Evolutionary conservation across 306 rosid genomes (phyloP), one percentile per base, ranked within the genome.

Genomic region (Acacia melanoxylon): DNA sequence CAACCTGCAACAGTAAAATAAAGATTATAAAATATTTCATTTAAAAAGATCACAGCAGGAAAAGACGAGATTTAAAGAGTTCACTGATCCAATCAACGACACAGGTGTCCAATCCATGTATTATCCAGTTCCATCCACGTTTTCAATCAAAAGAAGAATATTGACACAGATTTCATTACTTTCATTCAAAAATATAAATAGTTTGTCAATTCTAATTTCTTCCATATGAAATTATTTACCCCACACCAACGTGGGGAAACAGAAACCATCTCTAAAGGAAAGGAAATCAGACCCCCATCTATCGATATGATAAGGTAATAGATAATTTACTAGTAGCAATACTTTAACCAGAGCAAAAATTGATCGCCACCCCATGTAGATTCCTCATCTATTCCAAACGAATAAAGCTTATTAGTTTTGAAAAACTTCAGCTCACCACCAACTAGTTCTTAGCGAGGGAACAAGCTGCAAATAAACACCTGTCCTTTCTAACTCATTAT

Each of bases 1-100:
- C 98, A 78, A 95, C 98, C 99, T 93, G 88, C 1, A 62, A 61
- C 51, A 40, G 10, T 48, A 68, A 4, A 65, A 65, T 27, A 51
- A 51, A 52, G 31, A 62, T 61, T 5, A 62, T 29, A 62, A 62
- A 5, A 56, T 33, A 56, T 31, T 9, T 52, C 22, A 24, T 40
- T 29, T 29, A 4, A 17, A 14, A 51, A 15, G 19, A 3, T 19
- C 46, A 41, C 1, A 0, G 11, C 24, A n/a, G 42, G 71, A 76
- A 27, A 41, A 5, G 22, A 20, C 24, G 17, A 76, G 56, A 61
- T 17, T 24, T 12, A n/a, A 9, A 82, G 15, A 75, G 17, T 45
- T 74, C 44, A 20, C 13, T 40, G 16, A 68, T 25, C 29, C 4
- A 65, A 24, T 35, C 51, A 46, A 48, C 51, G 44, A 77, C 24